These are phyloP conservation scores for Boletus subparvulus DNA, from an alignment of 768 basidiomycete species.

Conservation along the genomic window DNA sequence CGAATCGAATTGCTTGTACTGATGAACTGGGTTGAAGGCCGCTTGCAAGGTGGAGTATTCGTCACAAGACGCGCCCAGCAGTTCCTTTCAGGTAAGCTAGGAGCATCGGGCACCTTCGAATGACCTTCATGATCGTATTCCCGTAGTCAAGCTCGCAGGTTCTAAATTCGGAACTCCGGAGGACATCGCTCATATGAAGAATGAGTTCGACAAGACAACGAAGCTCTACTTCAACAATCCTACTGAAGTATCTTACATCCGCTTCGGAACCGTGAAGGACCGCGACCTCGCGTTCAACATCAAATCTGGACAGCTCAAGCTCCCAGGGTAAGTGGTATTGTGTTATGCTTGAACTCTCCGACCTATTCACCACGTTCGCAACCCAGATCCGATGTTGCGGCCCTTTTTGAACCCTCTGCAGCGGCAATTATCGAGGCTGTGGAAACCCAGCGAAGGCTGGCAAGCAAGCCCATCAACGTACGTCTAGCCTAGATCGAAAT, in stretches of 20 bases:
- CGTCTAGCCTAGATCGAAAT: neutral
- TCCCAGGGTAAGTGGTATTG: conserved; percentile 30
- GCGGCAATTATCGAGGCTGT: conserved; percentile 23
- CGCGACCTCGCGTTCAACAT: conserved; percentile 42
- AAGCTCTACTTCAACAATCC: conserved; percentile 45
- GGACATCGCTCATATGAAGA: conserved; percentile 42
- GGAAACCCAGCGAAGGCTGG: conserved; percentile 23
- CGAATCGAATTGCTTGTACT: neutral
- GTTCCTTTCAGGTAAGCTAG: conserved; percentile 39
- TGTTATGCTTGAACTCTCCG: too few species aligned
- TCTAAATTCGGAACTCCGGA: conserved; percentile 40
- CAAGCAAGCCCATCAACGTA: conserved; percentile 25
- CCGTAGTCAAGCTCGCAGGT: conserved; percentile 39
- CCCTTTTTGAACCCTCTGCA: conserved; percentile 31
- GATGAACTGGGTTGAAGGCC: conserved; percentile 36
- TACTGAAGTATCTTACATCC: conserved; percentile 43
- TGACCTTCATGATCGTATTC: neutral
- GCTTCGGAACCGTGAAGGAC: conserved; percentile 46
- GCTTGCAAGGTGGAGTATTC: conserved; percentile 51
- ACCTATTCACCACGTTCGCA: neutral
- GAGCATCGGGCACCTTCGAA: too few species aligned
- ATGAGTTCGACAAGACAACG: conserved; percentile 47
- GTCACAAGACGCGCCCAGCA: conserved; percentile 44
- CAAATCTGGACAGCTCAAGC: conserved; percentile 46
- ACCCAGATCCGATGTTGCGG: conserved; percentile 28